Base-by-base conservation (phyloP, 2,329 filamentous ascomycete genomes). In the Metarhizium album region DNA sequence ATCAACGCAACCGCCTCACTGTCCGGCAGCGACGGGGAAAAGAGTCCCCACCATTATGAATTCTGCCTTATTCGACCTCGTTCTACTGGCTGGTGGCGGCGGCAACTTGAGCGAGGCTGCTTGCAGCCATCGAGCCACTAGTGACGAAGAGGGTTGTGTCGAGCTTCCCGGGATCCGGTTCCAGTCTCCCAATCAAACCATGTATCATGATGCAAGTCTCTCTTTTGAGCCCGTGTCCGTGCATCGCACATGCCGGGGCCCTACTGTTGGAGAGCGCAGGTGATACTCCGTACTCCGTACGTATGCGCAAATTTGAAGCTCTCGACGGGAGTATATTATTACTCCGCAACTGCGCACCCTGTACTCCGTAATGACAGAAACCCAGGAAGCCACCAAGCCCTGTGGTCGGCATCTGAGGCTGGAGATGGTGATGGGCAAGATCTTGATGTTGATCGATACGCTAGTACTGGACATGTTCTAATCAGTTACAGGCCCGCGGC, bases 141-240 rank as follows among this genome's bases (percentile, higher is more conserved):
- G 35, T 31, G 24, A 45, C 14, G 20, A 45, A 42, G 35, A 42
- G 22, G 45, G 38, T 38, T 45, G 45, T 47, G 47, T 38, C 46
- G 7, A 14, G 24, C 42, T 52, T n/a, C 46, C 51, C 53, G 53
- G 48, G 51, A 54, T 54, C 50, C 54, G 55, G 51, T 37, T 50
- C 51, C 31, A 51, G 33, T 18, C 31, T 35, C 51, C 56, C 55
- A 55, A 56, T 53, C 56, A 58, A 45, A 53, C 48, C 43, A 48
- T 52, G 45, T 48, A 48, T 42, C 50, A 53, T 47, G 48, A 53
- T 54, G 57, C 57, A 58, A 42, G 55, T 45, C 49, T 53, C 55
- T 54, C 38, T 53, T 53, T 52, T 38, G 47, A 47, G 51, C 45
- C 31, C 42, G 47, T 50, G 52, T 35, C 52, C 50, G 52, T 49